Evolutionary conservation across 106 monocot genomes (phyloP).

Genomic region (Cymbidium sinense): DNA sequence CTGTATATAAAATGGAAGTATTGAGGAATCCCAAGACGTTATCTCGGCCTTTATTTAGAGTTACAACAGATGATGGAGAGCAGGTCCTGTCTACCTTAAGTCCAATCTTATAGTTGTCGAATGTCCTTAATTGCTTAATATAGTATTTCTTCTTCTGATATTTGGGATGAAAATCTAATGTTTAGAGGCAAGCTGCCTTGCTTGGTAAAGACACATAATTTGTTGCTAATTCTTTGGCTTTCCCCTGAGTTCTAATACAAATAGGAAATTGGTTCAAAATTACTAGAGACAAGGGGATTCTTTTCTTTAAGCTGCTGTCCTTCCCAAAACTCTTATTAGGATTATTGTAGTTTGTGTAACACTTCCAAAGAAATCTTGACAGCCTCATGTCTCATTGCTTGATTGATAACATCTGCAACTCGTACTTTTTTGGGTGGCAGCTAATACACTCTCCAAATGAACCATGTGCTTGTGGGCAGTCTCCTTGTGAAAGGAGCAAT

Average conservation of each 20-base stretch:
- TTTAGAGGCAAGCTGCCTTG: neutral
- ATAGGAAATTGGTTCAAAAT: neutral
- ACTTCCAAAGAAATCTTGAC: neutral
- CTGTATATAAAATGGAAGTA: slow-evolving; percentile 86
- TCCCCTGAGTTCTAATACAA: neutral
- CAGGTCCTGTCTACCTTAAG: slow-evolving; percentile 38
- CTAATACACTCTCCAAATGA: neutral
- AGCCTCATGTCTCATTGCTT: neutral
- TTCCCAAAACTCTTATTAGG: neutral
- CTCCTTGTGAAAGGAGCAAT: neutral
- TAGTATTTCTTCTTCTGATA: neutral
- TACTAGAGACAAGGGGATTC: neutral
- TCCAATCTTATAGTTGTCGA: neutral
- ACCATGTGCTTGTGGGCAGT: neutral
- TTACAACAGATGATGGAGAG: slow-evolving; percentile 62
- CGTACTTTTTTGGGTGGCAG: neutral
- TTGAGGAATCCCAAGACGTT: slow-evolving; percentile 69
- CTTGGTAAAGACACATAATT: neutral
- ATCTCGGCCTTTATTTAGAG: slow-evolving; percentile 72
- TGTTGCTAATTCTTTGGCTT: neutral
- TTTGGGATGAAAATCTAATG: neutral
- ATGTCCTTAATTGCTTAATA: slow-evolving; percentile 3
- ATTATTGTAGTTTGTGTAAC: neutral
- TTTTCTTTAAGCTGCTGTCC: slow-evolving; percentile 1
- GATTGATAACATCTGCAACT: neutral